Evolutionary conservation across 1,284 basidiomycete genomes (phyloP), one percentile per base, ranked within the genome.

Genomic region (Sanghuangporus baumii): DNA sequence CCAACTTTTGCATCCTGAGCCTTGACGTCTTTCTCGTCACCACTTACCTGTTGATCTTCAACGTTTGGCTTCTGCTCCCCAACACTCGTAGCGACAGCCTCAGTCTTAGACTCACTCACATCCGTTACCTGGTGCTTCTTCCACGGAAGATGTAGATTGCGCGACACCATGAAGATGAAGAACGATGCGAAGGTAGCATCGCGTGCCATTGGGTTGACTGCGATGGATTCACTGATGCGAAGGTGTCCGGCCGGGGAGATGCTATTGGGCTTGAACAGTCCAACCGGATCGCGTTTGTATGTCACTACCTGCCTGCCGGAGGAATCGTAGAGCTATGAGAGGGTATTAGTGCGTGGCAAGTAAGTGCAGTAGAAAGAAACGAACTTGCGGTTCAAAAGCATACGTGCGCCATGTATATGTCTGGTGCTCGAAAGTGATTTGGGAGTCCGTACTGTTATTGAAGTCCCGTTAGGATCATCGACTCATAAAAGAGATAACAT

Each of bases 161-260:
- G n/a, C 6, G 26, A 23, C 9, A 23, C 48, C 57, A 46, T 58
- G 57, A 48, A 58, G 26, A 58, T 58, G 43, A 58, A 48, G 57
- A 58, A 58, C 43, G 57, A 58, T 2, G 57, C 50, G 43, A 58
- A 58, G 6, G 50, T 3, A 16, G 26, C 26, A 47, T 58, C 57
- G n/a, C 20, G 41, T 1, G 34, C 38, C 20, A 20, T 8, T 16
- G 18, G 46, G 46, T 58, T 37, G 20, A 18, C 6, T n/a, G 57
- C 26, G 9, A 58, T 16, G 9, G 18, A 20, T 31, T 47, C 43
- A 9, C 43, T 6, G 41, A 58, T 34, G 8, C 46, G 41, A 26
- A 58, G 47, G 26, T 46, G 38, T 3, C 57, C 57, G 38, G 16
- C n/a, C 16, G 40, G 37, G n/a, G 6, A 14, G 11, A 20, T 12